Percentiles rank a stretch among this genome's conserved stretches.
Conservation (phyloP, 495 filamentous ascomycete species). For the Penicillium steckii region DNA sequence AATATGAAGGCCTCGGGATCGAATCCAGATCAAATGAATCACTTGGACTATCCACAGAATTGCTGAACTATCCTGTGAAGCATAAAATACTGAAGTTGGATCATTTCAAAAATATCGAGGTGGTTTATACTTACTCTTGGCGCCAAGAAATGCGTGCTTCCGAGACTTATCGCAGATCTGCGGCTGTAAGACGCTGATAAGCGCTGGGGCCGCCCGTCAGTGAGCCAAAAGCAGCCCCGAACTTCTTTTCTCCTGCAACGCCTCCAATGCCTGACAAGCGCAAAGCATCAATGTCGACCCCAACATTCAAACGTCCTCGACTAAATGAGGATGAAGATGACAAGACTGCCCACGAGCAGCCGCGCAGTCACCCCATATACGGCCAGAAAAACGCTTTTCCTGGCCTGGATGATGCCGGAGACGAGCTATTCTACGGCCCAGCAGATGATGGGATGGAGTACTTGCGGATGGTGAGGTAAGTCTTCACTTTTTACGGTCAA, state of each 20-base stretch:
- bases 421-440: slow-evolving; percentile 46
- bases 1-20: background rate
- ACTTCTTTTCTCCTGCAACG: slow-evolving; percentile 12
- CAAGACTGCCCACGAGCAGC: slow-evolving; percentile 30
- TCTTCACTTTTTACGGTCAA: slow-evolving; percentile 8
- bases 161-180: background rate
- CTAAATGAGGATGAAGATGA: slow-evolving; percentile 22
- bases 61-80: background rate
- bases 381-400: slow-evolving; percentile 79
- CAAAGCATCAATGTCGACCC: slow-evolving; percentile 22
- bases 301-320: slow-evolving; percentile 29
- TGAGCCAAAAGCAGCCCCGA: too few species aligned
- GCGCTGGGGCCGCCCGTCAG: too few species aligned
- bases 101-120: background rate
- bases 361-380: slow-evolving; percentile 62
- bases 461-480: slow-evolving; percentile 79
- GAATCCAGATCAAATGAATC: background rate
- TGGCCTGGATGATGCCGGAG: slow-evolving; percentile 60
- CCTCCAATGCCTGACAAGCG: slow-evolving; percentile 37
- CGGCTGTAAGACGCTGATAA: background rate
- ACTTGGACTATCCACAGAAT: too few species aligned
- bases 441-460: slow-evolving; percentile 69
- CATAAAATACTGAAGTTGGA: background rate
- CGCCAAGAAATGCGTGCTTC: background rate
- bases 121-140: background rate